These are phyloP conservation scores for Udeniomyces megalosporus DNA, from an alignment of 768 basidiomycete genomes.

Conservation along the genomic window DNA sequence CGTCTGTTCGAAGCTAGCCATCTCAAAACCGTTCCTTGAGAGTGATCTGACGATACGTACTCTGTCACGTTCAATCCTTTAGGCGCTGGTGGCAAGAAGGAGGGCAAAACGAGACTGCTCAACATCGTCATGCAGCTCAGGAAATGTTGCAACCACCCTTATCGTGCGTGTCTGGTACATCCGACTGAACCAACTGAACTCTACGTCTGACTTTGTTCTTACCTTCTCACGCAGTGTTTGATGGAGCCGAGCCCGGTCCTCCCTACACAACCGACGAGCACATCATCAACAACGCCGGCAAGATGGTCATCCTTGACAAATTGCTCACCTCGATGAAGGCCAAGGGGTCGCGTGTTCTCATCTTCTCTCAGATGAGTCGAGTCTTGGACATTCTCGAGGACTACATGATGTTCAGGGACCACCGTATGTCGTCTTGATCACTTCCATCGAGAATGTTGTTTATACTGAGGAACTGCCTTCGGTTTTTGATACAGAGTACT, in stretches of 20 bases:
- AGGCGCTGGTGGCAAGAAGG: conserved; percentile 91
- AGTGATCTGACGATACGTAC: not conserved
- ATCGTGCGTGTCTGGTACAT: conserved; percentile 27
- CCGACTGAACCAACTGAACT: not conserved
- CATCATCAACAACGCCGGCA: conserved; percentile 80
- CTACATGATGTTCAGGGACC: conserved; percentile 79
- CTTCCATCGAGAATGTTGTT: conserved; percentile 7
- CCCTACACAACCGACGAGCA: conserved; percentile 98
- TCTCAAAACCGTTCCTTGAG: not conserved
- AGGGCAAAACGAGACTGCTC: conserved; percentile 91
- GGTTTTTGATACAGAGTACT: conserved; percentile 49
- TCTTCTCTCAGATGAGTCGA: conserved; percentile 99
- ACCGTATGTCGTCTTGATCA: conserved; percentile 42
- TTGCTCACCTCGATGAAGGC: conserved; percentile 69
- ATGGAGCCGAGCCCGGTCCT: conserved; percentile 67
- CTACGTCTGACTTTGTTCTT: not conserved
- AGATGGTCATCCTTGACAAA: conserved; percentile 96
- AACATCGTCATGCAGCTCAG: conserved; percentile 97
- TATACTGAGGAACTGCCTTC: not conserved
- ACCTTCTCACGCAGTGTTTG: conserved; percentile 22
- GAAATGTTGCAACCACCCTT: conserved; percentile 33
- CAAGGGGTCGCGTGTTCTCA: conserved; percentile 86
- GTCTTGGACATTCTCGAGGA: conserved; percentile 94
- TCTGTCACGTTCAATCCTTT: not conserved
- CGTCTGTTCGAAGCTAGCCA: conserved; percentile 19